Conservation (phyloP, 352 stramenopile species). For the Phytopythium oedochilum region DNA sequence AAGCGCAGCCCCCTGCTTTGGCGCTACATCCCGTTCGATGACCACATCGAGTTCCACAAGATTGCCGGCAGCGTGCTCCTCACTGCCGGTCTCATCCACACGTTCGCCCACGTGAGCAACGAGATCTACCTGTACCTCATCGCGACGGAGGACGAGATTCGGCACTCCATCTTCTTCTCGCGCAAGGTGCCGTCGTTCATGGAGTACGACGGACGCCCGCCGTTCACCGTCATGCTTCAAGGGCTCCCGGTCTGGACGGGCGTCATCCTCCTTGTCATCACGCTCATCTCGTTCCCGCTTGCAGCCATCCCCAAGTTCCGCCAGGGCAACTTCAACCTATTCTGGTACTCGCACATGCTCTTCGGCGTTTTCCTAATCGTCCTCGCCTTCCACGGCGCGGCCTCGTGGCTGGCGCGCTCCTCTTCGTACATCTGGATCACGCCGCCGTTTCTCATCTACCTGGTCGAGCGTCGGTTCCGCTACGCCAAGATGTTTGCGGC, state of each 20-base stretch:
- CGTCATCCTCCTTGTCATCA: conserved; percentile 62
- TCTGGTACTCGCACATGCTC: conserved; percentile 83
- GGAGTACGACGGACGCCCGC: conserved; percentile 33
- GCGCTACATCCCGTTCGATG: conserved; percentile 76
- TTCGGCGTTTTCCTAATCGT: conserved; percentile 68
- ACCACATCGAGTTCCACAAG: conserved; percentile 80
- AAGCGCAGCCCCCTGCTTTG: conserved; percentile 58
- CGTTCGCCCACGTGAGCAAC: conserved; percentile 58
- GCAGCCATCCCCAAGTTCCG: conserved; percentile 70
- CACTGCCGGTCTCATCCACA: conserved; percentile 55
- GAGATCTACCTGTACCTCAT: conserved; percentile 67
- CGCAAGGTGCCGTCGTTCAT: conserved; percentile 44
- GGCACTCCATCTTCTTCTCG: conserved; percentile 51
- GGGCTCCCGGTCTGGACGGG: conserved; percentile 66
- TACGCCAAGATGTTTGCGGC: conserved; percentile 69
- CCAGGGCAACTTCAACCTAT: conserved; percentile 73
- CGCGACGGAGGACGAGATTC: conserved; percentile 56
- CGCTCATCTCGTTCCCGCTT: conserved; percentile 59
- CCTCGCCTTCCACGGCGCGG: conserved; percentile 54
- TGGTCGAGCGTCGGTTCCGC: conserved; percentile 62
- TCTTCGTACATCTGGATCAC: conserved; percentile 65
- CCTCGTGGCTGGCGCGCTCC: conserved; percentile 51
- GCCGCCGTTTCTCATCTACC: conserved; percentile 65
- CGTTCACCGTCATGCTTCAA: conserved; percentile 65
- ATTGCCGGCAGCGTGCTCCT: conserved; percentile 61